phyloP scores from a whole-genome alignment of 345 rosid genomes.

The Lenwebbia sp. region DNA sequence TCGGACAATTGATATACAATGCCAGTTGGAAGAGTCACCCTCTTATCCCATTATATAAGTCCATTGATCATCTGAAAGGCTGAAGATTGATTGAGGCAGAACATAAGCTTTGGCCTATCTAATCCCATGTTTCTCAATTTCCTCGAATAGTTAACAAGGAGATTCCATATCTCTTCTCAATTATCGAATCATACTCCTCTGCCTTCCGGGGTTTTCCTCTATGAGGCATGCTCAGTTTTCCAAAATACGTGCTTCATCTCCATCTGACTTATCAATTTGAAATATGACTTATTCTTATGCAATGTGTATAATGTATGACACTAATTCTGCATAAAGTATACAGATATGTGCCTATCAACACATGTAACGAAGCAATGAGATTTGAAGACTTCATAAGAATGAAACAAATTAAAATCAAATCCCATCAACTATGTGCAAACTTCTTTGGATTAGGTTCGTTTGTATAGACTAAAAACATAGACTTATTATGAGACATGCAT shows the following conservation, averaged over 20 bases:
- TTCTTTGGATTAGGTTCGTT: not conserved
- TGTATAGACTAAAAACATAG: no score
- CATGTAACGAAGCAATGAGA: not conserved
- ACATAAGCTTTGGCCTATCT: not conserved
- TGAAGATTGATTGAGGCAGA: not conserved
- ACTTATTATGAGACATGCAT: not conserved
- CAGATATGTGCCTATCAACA: not conserved
- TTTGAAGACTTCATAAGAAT: not conserved
- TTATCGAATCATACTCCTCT: not conserved
- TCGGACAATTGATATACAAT: no score
- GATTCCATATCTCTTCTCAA: no score
- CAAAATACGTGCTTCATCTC: not conserved
- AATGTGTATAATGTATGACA: not conserved
- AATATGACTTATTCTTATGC: not conserved
- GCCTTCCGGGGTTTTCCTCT: not conserved
- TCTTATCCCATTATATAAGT: not conserved
- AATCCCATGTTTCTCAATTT: not conserved
- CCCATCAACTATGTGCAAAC: not conserved
- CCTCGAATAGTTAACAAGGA: no score
- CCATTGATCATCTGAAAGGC: not conserved
- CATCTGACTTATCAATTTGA: not conserved
- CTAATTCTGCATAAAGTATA: not conserved
- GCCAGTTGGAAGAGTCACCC: not conserved
- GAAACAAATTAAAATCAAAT: not conserved
- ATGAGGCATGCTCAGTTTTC: not conserved